Evolutionary conservation across 805 yeast genomes (phyloP).

Genomic region (Suhomyces sp.): DNA sequence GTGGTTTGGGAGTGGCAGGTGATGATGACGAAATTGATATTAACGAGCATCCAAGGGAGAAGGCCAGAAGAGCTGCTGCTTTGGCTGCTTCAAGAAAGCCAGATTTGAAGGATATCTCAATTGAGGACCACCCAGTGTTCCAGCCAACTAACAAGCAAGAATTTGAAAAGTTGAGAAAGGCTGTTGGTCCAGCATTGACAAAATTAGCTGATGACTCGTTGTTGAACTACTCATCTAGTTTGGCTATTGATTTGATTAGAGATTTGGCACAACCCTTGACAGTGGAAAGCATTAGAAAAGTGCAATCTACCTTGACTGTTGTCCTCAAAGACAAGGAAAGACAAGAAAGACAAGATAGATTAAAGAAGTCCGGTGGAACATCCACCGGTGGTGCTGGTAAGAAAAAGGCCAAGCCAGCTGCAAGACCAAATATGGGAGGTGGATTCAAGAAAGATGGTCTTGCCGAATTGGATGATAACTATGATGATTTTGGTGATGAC

Average conservation of each 20-base stretch:
- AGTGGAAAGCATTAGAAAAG: constrained; percentile 81
- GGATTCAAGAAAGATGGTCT: constrained; percentile 63
- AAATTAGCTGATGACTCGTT: constrained; percentile 60
- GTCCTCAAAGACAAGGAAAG: constrained; percentile 80
- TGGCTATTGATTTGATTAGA: constrained; percentile 83
- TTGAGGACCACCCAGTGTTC: constrained; percentile 78
- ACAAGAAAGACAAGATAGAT: constrained; percentile 85
- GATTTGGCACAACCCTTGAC: constrained; percentile 80
- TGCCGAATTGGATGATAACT: constrained; percentile 52
- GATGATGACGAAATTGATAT: constrained; percentile 34
- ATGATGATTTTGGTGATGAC: constrained; percentile 70
- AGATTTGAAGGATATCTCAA: constrained; percentile 56
- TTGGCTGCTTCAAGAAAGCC: constrained; percentile 33
- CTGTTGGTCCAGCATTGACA: constrained; percentile 60
- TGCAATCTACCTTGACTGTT: constrained; percentile 79
- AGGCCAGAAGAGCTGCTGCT: constrained; percentile 45
- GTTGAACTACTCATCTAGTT: constrained; percentile 66
- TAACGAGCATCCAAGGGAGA: constrained; percentile 54
- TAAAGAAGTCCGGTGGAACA: constrained; percentile 79
- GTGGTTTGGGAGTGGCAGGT: constrained; percentile 57
- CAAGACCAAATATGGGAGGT: constrained; percentile 55
- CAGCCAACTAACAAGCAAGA: constrained; percentile 78
- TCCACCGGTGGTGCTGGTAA: constrained; percentile 93
- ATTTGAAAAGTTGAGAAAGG: constrained; percentile 69
- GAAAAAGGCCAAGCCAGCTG: constrained; percentile 83